These are phyloP conservation scores for Boletus calvinii DNA, from an alignment of 1,284 basidiomycete genomes.

Conservation along the genomic window DNA sequence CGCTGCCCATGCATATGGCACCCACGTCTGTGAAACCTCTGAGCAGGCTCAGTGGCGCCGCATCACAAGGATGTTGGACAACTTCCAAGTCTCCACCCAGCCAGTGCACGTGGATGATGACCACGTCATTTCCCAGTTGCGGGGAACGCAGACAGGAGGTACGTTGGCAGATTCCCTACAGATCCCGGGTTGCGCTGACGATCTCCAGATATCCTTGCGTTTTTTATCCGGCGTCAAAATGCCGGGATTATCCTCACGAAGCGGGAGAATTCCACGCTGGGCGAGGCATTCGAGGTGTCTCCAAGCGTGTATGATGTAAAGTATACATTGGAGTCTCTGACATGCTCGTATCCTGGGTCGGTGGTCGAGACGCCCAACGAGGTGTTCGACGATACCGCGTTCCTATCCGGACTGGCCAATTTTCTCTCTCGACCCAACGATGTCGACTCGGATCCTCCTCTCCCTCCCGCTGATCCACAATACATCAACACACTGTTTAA, in stretches of 20 bases:
- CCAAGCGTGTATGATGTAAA: slow-evolving; percentile 20
- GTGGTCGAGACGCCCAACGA: slow-evolving; percentile 20
- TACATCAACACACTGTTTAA: slow-evolving; percentile 30
- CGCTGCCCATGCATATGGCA: too few relatives aligned
- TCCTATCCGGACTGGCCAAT: slow-evolving; percentile 25
- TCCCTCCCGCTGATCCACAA: slow-evolving; percentile 4
- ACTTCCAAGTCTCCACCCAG: background rate
- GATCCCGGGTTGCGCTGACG: background rate
- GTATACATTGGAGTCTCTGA: slow-evolving; percentile 20
- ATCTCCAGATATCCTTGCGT: slow-evolving; percentile 20
- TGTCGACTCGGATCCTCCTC: slow-evolving; percentile 17
- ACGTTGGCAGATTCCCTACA: background rate
- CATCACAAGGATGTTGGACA: background rate
- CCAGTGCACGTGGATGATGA: background rate
- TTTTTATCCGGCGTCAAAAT: slow-evolving; percentile 33
- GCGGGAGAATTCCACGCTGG: slow-evolving; percentile 11
- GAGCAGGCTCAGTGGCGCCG: slow-evolving; percentile 7
- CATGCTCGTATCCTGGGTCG: slow-evolving; percentile 33
- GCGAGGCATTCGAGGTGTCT: slow-evolving; percentile 37
- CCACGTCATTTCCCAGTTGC: background rate
- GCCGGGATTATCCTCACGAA: slow-evolving; percentile 35
- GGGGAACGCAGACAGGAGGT: slow-evolving; percentile 5
- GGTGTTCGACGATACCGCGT: slow-evolving; percentile 17
- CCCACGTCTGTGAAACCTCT: background rate
- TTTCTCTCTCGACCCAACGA: slow-evolving; percentile 22